Percentiles rank a stretch among this genome's conserved stretches.
These are phyloP conservation scores for Delphinella strobiligena DNA, from an alignment of 2,329 filamentous ascomycete species.

Conservation along the genomic window DNA sequence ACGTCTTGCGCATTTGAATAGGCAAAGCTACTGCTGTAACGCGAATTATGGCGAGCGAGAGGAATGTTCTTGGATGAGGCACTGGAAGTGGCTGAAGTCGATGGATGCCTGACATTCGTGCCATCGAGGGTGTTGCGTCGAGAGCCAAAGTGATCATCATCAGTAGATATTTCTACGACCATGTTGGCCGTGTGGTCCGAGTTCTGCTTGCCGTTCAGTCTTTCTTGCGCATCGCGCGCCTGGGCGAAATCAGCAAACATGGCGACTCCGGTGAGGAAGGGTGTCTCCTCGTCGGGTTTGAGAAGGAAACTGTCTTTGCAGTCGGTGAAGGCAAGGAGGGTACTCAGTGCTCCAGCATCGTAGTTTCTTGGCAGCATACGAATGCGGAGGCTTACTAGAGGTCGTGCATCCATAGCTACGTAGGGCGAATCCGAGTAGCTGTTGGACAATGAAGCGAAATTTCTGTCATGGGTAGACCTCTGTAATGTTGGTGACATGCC, in stretches of 20 bases:
- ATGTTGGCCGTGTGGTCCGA: conserved; percentile 48
- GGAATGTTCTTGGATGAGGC: conserved; percentile 33
- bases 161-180: conserved; percentile 38
- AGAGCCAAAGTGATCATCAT: conserved; percentile 14
- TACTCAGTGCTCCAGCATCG: background rate
- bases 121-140: conserved; percentile 46
- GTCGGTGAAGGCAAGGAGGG: background rate
- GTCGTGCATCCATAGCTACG: no score
- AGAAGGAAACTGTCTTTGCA: background rate
- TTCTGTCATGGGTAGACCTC: background rate
- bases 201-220: conserved; percentile 51
- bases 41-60: conserved; percentile 39
- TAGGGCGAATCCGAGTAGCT: background rate
- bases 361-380: no score
- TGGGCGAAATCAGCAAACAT: background rate
- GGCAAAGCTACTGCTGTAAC: conserved; percentile 52
- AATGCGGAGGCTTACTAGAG: background rate
- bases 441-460: background rate
- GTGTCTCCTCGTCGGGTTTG: background rate
- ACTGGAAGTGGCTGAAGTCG: conserved; percentile 29
- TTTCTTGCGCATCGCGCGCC: conserved; percentile 24
- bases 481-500: background rate
- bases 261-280: background rate
- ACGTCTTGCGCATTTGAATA: conserved; percentile 32
- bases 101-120: conserved; percentile 28